Conservation (phyloP, 2,329 filamentous ascomycete species). For the Ophiostoma sp. region DNA sequence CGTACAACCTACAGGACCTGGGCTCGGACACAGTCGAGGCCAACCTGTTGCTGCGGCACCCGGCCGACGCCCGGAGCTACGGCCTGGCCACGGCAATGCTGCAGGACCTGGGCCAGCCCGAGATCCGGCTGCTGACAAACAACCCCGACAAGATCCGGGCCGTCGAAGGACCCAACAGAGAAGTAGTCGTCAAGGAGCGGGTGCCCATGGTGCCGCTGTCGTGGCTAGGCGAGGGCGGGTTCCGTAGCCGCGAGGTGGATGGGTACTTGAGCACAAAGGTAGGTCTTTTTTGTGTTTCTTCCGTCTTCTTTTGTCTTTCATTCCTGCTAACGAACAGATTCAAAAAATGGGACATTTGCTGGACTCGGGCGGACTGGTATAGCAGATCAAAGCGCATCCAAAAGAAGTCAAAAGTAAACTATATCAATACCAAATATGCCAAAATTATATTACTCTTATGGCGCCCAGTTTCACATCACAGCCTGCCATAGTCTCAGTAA, state of each 20-base stretch:
- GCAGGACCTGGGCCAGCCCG: constrained; percentile 71
- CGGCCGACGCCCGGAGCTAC: constrained; percentile 90
- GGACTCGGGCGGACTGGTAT: constrained; percentile 39
- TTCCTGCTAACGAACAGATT: constrained; percentile 48
- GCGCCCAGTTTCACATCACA: not conserved
- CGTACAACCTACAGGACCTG: constrained; percentile 94
- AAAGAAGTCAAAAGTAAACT: not conserved
- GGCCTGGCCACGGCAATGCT: constrained; percentile 95
- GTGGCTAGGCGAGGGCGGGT: constrained; percentile 81
- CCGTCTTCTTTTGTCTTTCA: not conserved
- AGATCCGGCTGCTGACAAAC: constrained; percentile 83
- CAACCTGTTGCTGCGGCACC: constrained; percentile 83
- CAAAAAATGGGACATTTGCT: constrained; percentile 84
- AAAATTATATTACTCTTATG: not conserved
- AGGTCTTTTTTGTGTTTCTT: constrained; percentile 30
- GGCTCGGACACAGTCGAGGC: constrained; percentile 98
- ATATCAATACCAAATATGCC: not conserved
- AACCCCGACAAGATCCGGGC: constrained; percentile 96
- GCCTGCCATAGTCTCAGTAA: not conserved
- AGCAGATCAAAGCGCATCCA: constrained; percentile 3
- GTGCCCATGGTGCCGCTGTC: constrained; percentile 94
- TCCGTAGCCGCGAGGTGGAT: constrained; percentile 82
- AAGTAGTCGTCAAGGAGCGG: constrained; percentile 80
- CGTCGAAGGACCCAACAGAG: constrained; percentile 83
- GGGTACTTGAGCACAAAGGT: constrained; percentile 95